phyloP scores from a whole-genome alignment of 2,329 filamentous ascomycete genomes.

The Botrytis porri region DNA sequence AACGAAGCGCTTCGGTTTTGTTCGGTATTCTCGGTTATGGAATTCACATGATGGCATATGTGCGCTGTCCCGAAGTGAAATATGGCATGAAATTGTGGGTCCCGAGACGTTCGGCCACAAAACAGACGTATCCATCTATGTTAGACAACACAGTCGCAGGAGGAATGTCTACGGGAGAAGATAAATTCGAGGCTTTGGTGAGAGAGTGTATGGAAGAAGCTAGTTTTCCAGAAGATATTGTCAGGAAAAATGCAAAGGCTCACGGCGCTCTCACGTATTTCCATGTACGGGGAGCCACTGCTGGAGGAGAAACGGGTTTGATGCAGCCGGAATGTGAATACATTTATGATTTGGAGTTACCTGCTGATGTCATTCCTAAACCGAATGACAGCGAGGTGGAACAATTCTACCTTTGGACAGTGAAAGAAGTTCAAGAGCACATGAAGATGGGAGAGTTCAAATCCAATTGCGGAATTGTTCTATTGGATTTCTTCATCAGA shows the following conservation, averaged over 20 bases:
- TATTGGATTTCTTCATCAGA: conserved; percentile 87
- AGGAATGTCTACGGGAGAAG: conserved; percentile 76
- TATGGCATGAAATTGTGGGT: conserved; percentile 78
- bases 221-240: conserved; percentile 66
- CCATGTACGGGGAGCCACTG: conserved; percentile 70
- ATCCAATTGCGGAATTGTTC: conserved; percentile 81
- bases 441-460: conserved; percentile 78
- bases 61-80: conserved; percentile 45
- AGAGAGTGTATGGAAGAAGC: conserved; percentile 90
- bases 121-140: conserved; percentile 77
- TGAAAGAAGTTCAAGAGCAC: conserved; percentile 71
- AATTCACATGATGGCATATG: conserved; percentile 76
- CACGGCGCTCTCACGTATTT: conserved; percentile 80
- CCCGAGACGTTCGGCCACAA: conserved; percentile 69
- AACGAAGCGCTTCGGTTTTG: conserved; percentile 70
- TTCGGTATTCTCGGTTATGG: conserved; percentile 78
- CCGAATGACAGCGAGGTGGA: conserved; percentile 90
- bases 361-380: conserved; percentile 62
- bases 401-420: conserved; percentile 71
- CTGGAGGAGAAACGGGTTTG: conserved; percentile 76
- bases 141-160: conserved; percentile 92
- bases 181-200: conserved; percentile 75
- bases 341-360: conserved; percentile 82
- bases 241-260: conserved; percentile 57
- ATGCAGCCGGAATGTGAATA: conserved; percentile 91